phyloP scores from a whole-genome alignment of 768 basidiomycete genomes.

The Kwoniella bestiolae region DNA sequence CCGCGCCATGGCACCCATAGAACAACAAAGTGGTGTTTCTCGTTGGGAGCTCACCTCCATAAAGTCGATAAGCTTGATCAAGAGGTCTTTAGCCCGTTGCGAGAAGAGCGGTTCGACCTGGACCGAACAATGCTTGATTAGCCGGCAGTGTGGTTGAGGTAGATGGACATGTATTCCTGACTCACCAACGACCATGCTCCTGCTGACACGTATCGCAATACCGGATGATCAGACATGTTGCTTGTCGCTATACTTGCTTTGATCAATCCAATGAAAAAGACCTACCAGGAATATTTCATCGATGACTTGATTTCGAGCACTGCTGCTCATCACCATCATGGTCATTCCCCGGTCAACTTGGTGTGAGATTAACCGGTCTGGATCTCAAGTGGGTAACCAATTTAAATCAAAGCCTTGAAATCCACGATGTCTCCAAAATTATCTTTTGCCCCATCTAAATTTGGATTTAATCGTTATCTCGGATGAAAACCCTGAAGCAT shows the following conservation, averaged over 20 bases:
- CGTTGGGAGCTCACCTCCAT: slow-evolving; percentile 66
- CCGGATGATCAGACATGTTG: slow-evolving; percentile 23
- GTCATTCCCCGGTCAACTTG: background rate
- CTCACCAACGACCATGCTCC: slow-evolving; percentile 58
- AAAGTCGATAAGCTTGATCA: slow-evolving; percentile 81
- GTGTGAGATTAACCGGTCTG: background rate
- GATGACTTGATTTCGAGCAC: background rate
- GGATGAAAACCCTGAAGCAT: background rate
- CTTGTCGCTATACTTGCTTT: background rate
- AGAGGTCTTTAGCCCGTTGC: slow-evolving; percentile 79
- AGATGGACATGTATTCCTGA: background rate
- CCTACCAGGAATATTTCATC: too few species aligned
- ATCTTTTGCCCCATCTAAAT: background rate
- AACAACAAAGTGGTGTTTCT: too few species aligned
- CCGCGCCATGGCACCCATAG: too few species aligned
- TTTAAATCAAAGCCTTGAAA: background rate
- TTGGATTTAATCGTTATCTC: slow-evolving; percentile 13
- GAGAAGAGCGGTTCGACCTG: slow-evolving; percentile 85
- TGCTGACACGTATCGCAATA: slow-evolving; percentile 25
- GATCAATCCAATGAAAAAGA: too few species aligned
- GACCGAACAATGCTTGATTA: background rate
- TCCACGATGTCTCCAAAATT: background rate
- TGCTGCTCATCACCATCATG: background rate
- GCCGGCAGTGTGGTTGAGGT: background rate
- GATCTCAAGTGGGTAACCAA: background rate